These are phyloP conservation scores for Hymenoscyphus occultus DNA, from an alignment of 2,329 filamentous ascomycete genomes.

Conservation along the genomic window DNA sequence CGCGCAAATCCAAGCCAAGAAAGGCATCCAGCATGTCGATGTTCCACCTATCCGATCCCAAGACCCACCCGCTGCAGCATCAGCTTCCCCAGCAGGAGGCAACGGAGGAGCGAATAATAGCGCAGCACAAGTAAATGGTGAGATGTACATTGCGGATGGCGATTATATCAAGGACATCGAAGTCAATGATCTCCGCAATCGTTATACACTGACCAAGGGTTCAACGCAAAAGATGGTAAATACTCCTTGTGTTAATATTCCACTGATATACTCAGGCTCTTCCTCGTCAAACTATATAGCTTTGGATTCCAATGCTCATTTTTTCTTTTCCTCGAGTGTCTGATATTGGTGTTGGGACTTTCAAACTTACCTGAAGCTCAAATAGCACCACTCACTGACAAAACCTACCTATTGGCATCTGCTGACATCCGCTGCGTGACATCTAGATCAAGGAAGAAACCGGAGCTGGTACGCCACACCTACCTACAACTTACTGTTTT, in stretches of 20 bases:
- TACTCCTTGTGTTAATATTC: slow-evolving; percentile 63
- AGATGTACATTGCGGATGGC: slow-evolving; percentile 92
- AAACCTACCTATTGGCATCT: slow-evolving; percentile 73
- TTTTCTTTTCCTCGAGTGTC: slow-evolving; percentile 35
- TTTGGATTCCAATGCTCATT: slow-evolving; percentile 29
- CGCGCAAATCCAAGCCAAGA: slow-evolving; percentile 78
- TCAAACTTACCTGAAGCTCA: slow-evolving; percentile 68
- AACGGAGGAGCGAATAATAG: slow-evolving; percentile 37
- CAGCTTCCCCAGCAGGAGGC: slow-evolving; percentile 30
- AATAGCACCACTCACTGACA: slow-evolving; percentile 56
- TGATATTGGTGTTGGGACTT: slow-evolving; percentile 52
- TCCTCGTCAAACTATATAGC: slow-evolving; percentile 33
- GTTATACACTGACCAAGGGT: slow-evolving; percentile 95
- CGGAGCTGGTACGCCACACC: slow-evolving; percentile 88
- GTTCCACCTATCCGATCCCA: slow-evolving; percentile 70
- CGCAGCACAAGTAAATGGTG: slow-evolving; percentile 64
- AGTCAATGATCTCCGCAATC: slow-evolving; percentile 95
- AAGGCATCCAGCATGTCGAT: slow-evolving; percentile 86
- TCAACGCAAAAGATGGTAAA: slow-evolving; percentile 99
- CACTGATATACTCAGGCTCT: slow-evolving; percentile 59
- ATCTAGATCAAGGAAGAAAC: slow-evolving; percentile 99
- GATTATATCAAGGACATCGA: slow-evolving; percentile 99
- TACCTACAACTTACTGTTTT: slow-evolving; percentile 42
- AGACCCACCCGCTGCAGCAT: slow-evolving; percentile 28
- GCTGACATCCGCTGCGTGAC: slow-evolving; percentile 86